Percentiles rank a stretch among this genome's conserved stretches.
Conservation (phyloP, 129 eudicot species). For the Tanacetum coccineum region DNA sequence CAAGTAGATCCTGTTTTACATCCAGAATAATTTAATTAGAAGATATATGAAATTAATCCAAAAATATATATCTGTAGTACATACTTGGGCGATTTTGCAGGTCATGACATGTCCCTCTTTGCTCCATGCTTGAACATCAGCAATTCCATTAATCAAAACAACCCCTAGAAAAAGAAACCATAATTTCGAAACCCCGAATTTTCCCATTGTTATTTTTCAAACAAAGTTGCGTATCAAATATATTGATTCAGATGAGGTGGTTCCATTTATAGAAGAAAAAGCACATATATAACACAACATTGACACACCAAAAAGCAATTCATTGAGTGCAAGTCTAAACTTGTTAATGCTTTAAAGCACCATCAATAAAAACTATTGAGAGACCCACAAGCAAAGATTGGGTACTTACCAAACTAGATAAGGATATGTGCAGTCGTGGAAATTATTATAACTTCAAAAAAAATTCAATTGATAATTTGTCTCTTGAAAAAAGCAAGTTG, state of each 20-base stretch:
- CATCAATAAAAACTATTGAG: slow-evolving; percentile 26
- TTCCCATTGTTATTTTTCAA: slow-evolving; percentile 15
- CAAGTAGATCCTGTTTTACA: slow-evolving; percentile 45
- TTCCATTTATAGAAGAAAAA: slow-evolving; percentile 21
- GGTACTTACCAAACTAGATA: slow-evolving; percentile 24
- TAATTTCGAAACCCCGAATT: slow-evolving; percentile 8
- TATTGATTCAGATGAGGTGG: neutral
- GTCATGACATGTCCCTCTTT: slow-evolving; percentile 94
- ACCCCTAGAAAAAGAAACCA: slow-evolving; percentile 34
- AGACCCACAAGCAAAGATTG: slow-evolving; percentile 39
- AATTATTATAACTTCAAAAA: neutral
- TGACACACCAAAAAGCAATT: slow-evolving; percentile 18
- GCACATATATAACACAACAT: neutral
- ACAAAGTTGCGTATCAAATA: neutral
- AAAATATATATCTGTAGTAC: neutral
- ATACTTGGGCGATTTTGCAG: slow-evolving; percentile 95
- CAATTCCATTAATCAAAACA: slow-evolving; percentile 21
- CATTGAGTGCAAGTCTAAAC: slow-evolving; percentile 58
- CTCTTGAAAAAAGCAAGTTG: no score
- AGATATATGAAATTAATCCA: neutral
- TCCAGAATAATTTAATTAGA: neutral
- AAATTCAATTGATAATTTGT: no score
- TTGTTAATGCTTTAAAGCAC: slow-evolving; percentile 32
- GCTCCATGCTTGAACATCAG: slow-evolving; percentile 86
- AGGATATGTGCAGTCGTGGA: neutral